Conservation (phyloP, 805 yeast species). For the Candida coleopterorum region DNA sequence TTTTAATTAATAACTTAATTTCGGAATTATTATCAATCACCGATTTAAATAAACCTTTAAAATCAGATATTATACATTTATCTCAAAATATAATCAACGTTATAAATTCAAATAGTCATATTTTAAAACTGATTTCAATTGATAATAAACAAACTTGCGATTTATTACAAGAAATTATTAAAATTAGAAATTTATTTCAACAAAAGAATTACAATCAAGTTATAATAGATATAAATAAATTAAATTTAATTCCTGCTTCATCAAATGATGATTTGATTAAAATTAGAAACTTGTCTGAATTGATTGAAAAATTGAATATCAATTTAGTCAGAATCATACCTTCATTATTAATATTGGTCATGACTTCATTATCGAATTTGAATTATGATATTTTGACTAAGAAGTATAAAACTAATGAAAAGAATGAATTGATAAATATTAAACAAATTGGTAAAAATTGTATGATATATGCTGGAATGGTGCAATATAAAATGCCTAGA, state of each 20-base stretch:
- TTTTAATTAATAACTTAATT: slow-evolving; percentile 66
- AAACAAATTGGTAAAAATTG: slow-evolving; percentile 70
- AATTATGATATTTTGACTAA: slow-evolving; percentile 41
- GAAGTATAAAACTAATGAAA: slow-evolving; percentile 42
- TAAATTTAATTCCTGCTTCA: slow-evolving; percentile 63
- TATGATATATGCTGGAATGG: slow-evolving; percentile 93
- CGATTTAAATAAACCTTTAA: slow-evolving; percentile 59
- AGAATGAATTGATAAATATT: slow-evolving; percentile 50
- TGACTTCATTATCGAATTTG: slow-evolving; percentile 68
- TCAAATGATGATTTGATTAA: slow-evolving; percentile 44
- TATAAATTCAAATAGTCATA: slow-evolving; percentile 53
- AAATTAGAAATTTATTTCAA: slow-evolving; percentile 58
- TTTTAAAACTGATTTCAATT: slow-evolving; percentile 50
- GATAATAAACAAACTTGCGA: slow-evolving; percentile 62
- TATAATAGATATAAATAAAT: slow-evolving; percentile 48
- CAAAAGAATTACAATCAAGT: slow-evolving; percentile 55
- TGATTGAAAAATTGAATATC: slow-evolving; percentile 57
- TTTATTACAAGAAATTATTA: slow-evolving; percentile 59
- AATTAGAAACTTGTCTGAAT: slow-evolving; percentile 63
- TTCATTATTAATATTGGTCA: slow-evolving; percentile 68
- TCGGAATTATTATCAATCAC: slow-evolving; percentile 73
- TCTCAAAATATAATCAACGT: slow-evolving; percentile 41
- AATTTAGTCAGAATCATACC: slow-evolving; percentile 77
- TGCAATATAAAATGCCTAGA: slow-evolving; percentile 86
- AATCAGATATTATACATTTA: slow-evolving; percentile 34